These are phyloP conservation scores for Entelexis paramagnoliae DNA, from an alignment of 1,139 yeast genomes.

Conservation along the genomic window DNA sequence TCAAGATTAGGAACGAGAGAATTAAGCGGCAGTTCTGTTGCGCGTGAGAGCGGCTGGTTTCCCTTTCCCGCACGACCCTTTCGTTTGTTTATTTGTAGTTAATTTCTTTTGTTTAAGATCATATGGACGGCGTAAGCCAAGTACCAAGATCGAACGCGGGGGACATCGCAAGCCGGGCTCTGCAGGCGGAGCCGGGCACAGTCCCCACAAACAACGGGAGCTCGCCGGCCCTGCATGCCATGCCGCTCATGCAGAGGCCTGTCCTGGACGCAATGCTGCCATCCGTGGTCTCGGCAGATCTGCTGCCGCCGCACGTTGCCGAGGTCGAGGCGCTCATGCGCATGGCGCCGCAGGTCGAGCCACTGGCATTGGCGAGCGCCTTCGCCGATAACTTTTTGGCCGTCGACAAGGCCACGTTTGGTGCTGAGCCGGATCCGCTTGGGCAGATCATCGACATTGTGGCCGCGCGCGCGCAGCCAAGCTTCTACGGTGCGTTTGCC, in stretches of 20 bases:
- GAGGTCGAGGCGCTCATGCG: slow-evolving; percentile 4
- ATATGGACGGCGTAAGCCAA: slow-evolving; percentile 9
- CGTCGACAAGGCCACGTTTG: slow-evolving; percentile 23
- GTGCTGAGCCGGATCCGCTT: slow-evolving; percentile 26
- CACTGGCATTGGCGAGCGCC: neutral
- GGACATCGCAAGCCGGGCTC: neutral
- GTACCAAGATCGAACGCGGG: slow-evolving; percentile 7
- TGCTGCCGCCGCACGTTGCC: neutral
- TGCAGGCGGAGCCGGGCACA: slow-evolving; percentile 1
- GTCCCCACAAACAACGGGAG: neutral
- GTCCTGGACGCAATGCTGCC: slow-evolving; percentile 2
- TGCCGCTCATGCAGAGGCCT: neutral
- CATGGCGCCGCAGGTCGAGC: slow-evolving; percentile 1
- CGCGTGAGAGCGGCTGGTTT: slow-evolving; percentile 4
- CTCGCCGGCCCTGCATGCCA: neutral
- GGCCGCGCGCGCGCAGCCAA: slow-evolving; percentile 19
- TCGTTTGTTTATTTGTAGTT: slow-evolving; percentile 14
- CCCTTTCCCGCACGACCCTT: slow-evolving; percentile 1
- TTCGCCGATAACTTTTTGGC: slow-evolving; percentile 16
- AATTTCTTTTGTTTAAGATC: slow-evolving; percentile 11
- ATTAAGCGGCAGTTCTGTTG: neutral
- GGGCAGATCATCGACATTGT: slow-evolving; percentile 25
- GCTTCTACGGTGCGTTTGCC: slow-evolving; percentile 20
- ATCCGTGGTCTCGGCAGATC: neutral
- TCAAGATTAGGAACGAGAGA: slow-evolving; percentile 1